Conservation (phyloP, 2,329 filamentous ascomycete species). For the Neonectria punicea region DNA sequence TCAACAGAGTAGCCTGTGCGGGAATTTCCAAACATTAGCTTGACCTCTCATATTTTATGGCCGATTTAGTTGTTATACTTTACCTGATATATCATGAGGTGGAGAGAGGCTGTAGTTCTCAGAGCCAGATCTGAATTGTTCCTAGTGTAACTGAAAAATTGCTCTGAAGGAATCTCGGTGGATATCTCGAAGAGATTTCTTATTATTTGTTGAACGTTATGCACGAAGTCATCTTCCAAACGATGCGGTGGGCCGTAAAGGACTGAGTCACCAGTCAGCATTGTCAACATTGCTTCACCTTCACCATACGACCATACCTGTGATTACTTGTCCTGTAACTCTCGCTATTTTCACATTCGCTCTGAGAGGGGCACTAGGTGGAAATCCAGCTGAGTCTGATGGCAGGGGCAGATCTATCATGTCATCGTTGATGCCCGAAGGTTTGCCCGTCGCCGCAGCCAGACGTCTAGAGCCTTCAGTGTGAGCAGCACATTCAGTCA, state of each 20-base stretch:
- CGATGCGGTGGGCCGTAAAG: slow-evolving; percentile 7
- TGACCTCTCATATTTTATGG: no score
- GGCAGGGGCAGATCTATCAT: slow-evolving; percentile 9
- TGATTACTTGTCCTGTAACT: slow-evolving; percentile 13
- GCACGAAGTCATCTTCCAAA: slow-evolving; percentile 8
- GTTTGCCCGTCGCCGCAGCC: slow-evolving; percentile 14
- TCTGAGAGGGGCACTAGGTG: slow-evolving; percentile 7
- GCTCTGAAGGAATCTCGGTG: slow-evolving; percentile 17
- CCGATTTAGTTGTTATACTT: no score
- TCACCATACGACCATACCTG: neutral
- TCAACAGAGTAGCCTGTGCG: slow-evolving; percentile 8
- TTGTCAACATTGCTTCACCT: neutral
- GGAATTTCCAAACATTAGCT: neutral
- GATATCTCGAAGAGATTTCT: slow-evolving; percentile 10
- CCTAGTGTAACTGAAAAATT: neutral
- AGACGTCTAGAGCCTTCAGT: neutral
- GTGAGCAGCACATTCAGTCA: neutral
- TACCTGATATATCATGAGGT: slow-evolving; percentile 17
- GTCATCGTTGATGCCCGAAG: slow-evolving; percentile 13
- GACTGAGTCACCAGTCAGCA: neutral
- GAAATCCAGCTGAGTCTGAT: slow-evolving; percentile 10
- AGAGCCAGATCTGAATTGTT: slow-evolving; percentile 6
- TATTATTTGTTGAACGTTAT: slow-evolving; percentile 18
- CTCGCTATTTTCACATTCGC: slow-evolving; percentile 15
- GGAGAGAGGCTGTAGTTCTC: slow-evolving; percentile 10